Evolutionary conservation across 148 eudicot species (phyloP), one percentile per base, ranked within the genome.

Genomic region (Cornus florida): DNA sequence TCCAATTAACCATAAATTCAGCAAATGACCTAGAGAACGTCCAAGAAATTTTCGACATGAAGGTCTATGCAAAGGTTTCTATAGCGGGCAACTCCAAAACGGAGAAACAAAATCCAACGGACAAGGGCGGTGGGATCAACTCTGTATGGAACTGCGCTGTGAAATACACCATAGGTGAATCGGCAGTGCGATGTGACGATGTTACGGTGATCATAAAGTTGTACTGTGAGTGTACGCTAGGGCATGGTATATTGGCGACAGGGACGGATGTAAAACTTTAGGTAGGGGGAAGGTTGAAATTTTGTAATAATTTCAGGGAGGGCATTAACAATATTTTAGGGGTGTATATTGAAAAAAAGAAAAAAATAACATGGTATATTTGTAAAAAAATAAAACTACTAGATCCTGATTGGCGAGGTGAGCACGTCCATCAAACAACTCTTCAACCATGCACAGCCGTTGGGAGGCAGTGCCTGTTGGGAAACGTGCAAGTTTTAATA

Each of bases 151-250:
- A 79, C 69, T 72, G 19, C 35, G 73, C 33, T 1, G 12, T 73
- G 14, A 72, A 48, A 12, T 79, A 64, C 22, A 79, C 77, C 6
- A 19, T 79, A 17, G 77, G 50, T 2, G 77, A 79, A 64, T 43
- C 66, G 5, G 12, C 59, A 3, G 62, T 79, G 65, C 57, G 66
- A 31, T 65, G 73, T 20, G 50, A 73, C 7, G 76, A 72, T 0
- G 72, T 70, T 22, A 73, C 43, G 72, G 72, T 79, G 2, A 66
- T 79, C n/a, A 79, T 79, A 20, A 72, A 79, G 64, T 22, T 79
- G 7, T 79, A 79, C 50, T 72, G 82, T 28, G 70, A 79, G 72
- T 66, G 82, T 28, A 72, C 46, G 50, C 72, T 79, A 13, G 82
- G 82, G 5, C 72, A 79, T 19, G 82, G n/a, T 79, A 79, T 28